A percentile compares a stretch with the other conserved stretches of the same genome.
Evolutionary conservation across 805 yeast species (phyloP).

Genomic region (Vanderwaltozyma verrucispora): DNA sequence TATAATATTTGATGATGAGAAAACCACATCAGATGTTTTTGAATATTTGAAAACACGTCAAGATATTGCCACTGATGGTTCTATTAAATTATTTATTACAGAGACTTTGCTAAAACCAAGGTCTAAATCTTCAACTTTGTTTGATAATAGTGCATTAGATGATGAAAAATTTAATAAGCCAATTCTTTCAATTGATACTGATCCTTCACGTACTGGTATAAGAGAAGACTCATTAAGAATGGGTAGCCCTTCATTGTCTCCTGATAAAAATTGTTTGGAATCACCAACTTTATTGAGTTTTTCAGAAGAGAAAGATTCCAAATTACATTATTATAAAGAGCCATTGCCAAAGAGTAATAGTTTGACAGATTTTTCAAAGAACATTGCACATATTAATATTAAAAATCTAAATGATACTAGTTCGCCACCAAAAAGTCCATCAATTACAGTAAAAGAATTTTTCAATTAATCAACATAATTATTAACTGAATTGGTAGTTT

Average conservation of each 20-base stretch:
- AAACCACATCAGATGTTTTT: slow-evolving; percentile 17
- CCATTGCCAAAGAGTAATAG: slow-evolving; percentile 18
- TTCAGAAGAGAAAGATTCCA: slow-evolving; percentile 11
- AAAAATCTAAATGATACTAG: too few species aligned
- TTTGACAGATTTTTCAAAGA: neutral
- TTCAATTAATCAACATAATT: too few species aligned
- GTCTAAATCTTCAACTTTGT: slow-evolving; percentile 5
- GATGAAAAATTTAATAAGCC: slow-evolving; percentile 6
- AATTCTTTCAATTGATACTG: slow-evolving; percentile 20
- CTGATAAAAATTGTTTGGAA: slow-evolving; percentile 16
- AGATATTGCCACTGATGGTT: slow-evolving; percentile 4
- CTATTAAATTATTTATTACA: slow-evolving; percentile 24
- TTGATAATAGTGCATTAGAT: neutral
- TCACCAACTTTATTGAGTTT: slow-evolving; percentile 26
- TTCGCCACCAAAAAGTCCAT: slow-evolving; percentile 1
- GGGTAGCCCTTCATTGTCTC: slow-evolving; percentile 25
- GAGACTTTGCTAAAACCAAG: slow-evolving; percentile 28
- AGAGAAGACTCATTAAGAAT: slow-evolving; percentile 8
- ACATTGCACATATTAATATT: neutral
- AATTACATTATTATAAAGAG: slow-evolving; percentile 22
- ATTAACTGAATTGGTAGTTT: too few species aligned
- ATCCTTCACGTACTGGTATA: slow-evolving; percentile 17
- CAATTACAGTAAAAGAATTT: slow-evolving; percentile 8
- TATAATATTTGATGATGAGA: slow-evolving; percentile 26
- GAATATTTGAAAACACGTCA: slow-evolving; percentile 11